Conservation (phyloP, 2,329 filamentous ascomycete genomes). For the Cercospora beticola region DNA sequence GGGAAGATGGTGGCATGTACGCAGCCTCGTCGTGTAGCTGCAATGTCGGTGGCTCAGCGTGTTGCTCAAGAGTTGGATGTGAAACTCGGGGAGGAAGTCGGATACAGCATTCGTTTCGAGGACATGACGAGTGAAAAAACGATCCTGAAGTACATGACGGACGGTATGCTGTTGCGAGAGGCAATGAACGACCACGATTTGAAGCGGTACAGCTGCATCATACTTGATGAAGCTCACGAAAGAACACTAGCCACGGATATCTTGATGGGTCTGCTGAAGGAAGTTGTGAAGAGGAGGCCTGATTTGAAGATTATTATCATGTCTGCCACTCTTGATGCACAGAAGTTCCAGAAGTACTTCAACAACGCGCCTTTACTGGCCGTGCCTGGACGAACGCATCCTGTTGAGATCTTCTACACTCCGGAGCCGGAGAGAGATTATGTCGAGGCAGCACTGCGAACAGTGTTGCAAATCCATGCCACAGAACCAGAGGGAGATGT, state of each 20-base stretch:
- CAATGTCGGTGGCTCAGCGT: conserved; percentile 98
- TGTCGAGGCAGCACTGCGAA: conserved; percentile 89
- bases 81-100: conserved; percentile 86
- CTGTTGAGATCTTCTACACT: conserved; percentile 98
- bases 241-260: conserved; percentile 96
- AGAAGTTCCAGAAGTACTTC: conserved; percentile 98
- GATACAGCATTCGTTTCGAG: conserved; percentile 98
- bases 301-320: conserved; percentile 99
- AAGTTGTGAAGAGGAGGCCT: conserved; percentile 74
- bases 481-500: conserved; percentile 91
- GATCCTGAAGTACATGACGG: conserved; percentile 98
- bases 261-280: conserved; percentile 92
- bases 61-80: conserved; percentile 97
- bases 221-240: conserved; percentile 98
- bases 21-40: conserved; percentile 93
- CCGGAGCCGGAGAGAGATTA: conserved; percentile 95
- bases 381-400: conserved; percentile 91
- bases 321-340: conserved; percentile 93
- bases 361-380: conserved; percentile 89
- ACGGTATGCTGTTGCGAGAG: conserved; percentile 95
- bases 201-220: conserved; percentile 92
- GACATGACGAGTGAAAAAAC: conserved; percentile 87
- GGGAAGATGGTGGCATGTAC: conserved; percentile 95
- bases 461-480: conserved; percentile 94
- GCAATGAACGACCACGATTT: conserved; percentile 95